Base-by-base conservation (phyloP, 2,329 filamentous ascomycete species). In the Aureobasidium melanogenum region DNA sequence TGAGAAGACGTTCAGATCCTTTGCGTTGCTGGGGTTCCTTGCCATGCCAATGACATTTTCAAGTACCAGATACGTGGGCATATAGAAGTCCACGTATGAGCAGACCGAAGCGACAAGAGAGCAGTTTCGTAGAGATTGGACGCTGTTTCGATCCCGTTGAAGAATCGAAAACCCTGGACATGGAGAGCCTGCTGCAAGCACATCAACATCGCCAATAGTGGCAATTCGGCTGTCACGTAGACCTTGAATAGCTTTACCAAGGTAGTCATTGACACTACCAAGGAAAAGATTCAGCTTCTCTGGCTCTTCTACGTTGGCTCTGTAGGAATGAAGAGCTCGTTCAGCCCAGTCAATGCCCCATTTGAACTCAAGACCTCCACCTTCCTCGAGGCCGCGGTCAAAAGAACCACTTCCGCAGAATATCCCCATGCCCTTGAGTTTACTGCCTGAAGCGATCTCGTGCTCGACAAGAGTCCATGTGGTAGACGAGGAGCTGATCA, bases 381-480 rank as follows among this genome's bases (percentile, higher is more conserved):
- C 84, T 58, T 91, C 88, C 70, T 91, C 88, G 0, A 95, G 76
- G 0, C 89, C 89, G 32, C 88, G 80, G 5, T 89, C 89, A 56
- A 94, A 84, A 57, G 87, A 91, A 0, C 90, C 89, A 19, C 87
- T 86, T 0, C 90, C 90, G 65, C 87, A 90, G 67, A 90, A 95
- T 0, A 94, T 75, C 64, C 91, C 88, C 3, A 93, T 73, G 0
- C 86, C 87, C 47, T 32, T 63, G 3, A 71, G 54, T 19, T 64
- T 19, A 3, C 32, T 67, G 66, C 1, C 69, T 60, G 1, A 62
- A 57, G 0, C 60, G 52, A 28, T 69, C 60, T 54, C n/a, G n/a
- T 34, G 24, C 17, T n/a, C 1, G 15, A 12, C 5, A 5, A 36
- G 12, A 15, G 19, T 56, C 34, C 48, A 72, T 51, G 28, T 77